A percentile compares a stretch with the other conserved stretches of the same genome.
These are phyloP conservation scores for Ustilago xerochloae DNA, from an alignment of 1,284 basidiomycete species.

Conservation along the genomic window DNA sequence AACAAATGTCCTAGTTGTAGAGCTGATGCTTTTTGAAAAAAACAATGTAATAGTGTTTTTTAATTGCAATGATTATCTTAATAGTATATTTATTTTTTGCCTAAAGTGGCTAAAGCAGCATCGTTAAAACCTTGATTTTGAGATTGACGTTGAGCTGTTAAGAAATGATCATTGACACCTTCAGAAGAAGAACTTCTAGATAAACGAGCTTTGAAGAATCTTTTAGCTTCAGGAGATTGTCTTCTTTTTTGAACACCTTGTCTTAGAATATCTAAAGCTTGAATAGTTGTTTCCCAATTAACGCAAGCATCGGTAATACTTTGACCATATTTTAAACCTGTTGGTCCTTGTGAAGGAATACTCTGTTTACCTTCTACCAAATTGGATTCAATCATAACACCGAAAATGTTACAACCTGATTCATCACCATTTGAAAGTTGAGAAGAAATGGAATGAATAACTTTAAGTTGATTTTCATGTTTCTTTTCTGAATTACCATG, in stretches of 20 bases:
- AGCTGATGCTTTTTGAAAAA: slow-evolving; percentile 21
- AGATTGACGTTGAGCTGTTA: background rate
- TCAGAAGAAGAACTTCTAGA: slow-evolving; percentile 21
- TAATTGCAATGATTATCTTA: background rate
- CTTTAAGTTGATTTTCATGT: slow-evolving; percentile 73
- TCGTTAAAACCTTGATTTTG: slow-evolving; percentile 51
- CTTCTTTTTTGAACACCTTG: slow-evolving; percentile 53
- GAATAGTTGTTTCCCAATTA: slow-evolving; percentile 62
- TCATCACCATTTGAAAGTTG: slow-evolving; percentile 51
- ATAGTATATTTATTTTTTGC: slow-evolving; percentile 38
- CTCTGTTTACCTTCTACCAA: slow-evolving; percentile 74
- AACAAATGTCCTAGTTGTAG: slow-evolving; percentile 55
- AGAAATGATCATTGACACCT: slow-evolving; percentile 46
- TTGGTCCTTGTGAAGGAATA: slow-evolving; percentile 58
- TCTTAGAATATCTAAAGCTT: slow-evolving; percentile 57
- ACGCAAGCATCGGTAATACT: slow-evolving; percentile 66
- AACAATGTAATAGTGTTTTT: no score
- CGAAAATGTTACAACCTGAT: slow-evolving; percentile 77
- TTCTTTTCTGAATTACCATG: slow-evolving; percentile 77
- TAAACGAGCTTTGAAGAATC: slow-evolving; percentile 34
- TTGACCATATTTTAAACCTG: slow-evolving; percentile 58
- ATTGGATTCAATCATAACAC: slow-evolving; percentile 97
- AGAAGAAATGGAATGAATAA: slow-evolving; percentile 72
- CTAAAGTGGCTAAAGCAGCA: slow-evolving; percentile 47
- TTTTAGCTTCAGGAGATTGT: slow-evolving; percentile 16